Conservation (phyloP, 768 basidiomycete species). For the Amanita inopinata region DNA sequence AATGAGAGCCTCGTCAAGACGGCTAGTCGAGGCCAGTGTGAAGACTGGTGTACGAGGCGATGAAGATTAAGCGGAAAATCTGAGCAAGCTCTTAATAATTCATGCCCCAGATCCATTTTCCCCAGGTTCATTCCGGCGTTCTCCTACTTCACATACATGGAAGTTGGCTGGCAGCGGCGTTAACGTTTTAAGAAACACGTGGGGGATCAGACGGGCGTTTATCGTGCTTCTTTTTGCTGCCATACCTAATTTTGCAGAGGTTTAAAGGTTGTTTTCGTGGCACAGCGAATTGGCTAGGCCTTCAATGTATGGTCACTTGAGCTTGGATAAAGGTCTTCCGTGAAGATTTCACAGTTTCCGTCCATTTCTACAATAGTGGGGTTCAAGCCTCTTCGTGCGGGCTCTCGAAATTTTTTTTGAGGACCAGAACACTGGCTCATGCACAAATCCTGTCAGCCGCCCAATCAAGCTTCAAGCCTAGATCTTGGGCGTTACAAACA, state of each 20-base stretch:
- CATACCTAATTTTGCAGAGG: no score
- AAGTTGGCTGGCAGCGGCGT: background rate
- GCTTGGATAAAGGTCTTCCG: no score
- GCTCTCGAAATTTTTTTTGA: no score
- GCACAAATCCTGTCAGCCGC: no score
- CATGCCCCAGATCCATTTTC: constrained; percentile 12
- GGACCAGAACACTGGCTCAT: background rate
- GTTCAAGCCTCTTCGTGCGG: no score
- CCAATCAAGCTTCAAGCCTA: no score
- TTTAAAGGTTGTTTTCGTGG: no score
- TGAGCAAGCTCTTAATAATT: background rate
- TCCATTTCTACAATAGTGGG: no score
- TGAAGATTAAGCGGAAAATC: constrained; percentile 1
- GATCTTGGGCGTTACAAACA: no score
- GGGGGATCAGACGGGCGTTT: background rate
- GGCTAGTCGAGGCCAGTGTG: background rate
- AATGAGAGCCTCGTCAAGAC: background rate
- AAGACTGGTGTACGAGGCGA: background rate
- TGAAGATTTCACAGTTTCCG: no score
- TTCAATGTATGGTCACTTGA: background rate
- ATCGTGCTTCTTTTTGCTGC: background rate
- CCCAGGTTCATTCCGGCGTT: constrained; percentile 17
- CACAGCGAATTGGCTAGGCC: background rate
- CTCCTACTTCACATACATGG: background rate
- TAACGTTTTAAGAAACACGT: background rate